Conservation (phyloP, 2,329 filamentous ascomycete genomes). For the Chaetomium globosum region DNA sequence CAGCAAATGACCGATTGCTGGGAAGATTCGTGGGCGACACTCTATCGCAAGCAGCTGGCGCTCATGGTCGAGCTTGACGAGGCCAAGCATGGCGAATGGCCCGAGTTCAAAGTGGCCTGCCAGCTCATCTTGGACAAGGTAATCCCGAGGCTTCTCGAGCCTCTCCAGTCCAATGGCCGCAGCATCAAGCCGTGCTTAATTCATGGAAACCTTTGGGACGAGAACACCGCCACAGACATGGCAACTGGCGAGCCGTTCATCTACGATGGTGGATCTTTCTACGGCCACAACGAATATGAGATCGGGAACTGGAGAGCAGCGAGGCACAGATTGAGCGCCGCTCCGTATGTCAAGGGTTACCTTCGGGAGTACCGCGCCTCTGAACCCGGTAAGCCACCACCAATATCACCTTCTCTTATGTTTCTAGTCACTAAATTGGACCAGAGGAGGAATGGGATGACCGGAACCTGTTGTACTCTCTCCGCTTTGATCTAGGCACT, state of each 20-base stretch:
- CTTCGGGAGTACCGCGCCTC: conserved; percentile 28
- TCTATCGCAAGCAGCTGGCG: conserved; percentile 23
- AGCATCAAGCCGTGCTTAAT: conserved; percentile 41
- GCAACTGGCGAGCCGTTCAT: conserved; percentile 39
- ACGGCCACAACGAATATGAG: conserved; percentile 41
- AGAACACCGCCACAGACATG: conserved; percentile 40
- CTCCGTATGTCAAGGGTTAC: conserved; percentile 33
- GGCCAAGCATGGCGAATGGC: conserved; percentile 26
- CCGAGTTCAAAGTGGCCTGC: conserved; percentile 22
- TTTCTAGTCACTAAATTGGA: too few species aligned
- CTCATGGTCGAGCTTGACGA: conserved; percentile 17
- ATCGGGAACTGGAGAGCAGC: conserved; percentile 38
- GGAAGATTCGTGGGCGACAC: conserved; percentile 30
- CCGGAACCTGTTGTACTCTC: conserved; percentile 38
- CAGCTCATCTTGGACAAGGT: conserved; percentile 35
- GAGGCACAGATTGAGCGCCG: conserved; percentile 34
- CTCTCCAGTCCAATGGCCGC: conserved; percentile 40
- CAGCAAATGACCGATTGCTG: conserved; percentile 36
- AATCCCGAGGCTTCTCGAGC: conserved; percentile 39
- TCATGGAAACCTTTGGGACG: conserved; percentile 44
- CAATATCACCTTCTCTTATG: background rate
- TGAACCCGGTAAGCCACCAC: conserved; percentile 31
- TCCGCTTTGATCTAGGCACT: conserved; percentile 34
- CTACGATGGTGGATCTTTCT: conserved; percentile 42
- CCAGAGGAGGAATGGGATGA: conserved; percentile 39